Evolutionary conservation across 2,329 filamentous ascomycete genomes (phyloP).

Genomic region (Botrytis fabae): DNA sequence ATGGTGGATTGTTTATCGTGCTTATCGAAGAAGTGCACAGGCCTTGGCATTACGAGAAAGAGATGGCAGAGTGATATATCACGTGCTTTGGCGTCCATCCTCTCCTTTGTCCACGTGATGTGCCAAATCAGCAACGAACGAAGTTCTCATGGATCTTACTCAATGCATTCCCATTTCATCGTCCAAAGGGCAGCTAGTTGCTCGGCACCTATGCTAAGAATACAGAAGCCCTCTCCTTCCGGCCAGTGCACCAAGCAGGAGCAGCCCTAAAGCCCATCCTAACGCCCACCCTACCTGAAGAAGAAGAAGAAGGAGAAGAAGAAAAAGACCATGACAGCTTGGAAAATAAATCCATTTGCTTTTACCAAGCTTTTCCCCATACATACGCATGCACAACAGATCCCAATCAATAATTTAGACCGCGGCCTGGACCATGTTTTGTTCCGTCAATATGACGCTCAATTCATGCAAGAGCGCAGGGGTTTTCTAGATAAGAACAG

Average conservation of each 20-base stretch:
- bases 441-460: background rate
- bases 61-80: background rate
- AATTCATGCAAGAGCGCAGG: slow-evolving; percentile 2
- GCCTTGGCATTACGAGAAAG: slow-evolving; percentile 11
- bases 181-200: background rate
- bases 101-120: background rate
- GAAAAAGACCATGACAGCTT: background rate
- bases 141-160: background rate
- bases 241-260: background rate
- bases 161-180: background rate
- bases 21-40: background rate
- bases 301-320: background rate
- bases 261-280: background rate
- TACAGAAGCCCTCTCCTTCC: background rate
- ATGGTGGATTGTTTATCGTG: background rate
- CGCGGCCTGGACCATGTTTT: background rate
- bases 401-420: background rate
- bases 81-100: background rate
- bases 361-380: background rate
- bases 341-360: background rate
- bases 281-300: background rate
- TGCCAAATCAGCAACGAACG: background rate
- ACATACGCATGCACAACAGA: background rate
- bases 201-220: background rate
- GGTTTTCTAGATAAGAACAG: background rate